Conservation (phyloP, 768 basidiomycete genomes). For the Mrakia gelida region DNA sequence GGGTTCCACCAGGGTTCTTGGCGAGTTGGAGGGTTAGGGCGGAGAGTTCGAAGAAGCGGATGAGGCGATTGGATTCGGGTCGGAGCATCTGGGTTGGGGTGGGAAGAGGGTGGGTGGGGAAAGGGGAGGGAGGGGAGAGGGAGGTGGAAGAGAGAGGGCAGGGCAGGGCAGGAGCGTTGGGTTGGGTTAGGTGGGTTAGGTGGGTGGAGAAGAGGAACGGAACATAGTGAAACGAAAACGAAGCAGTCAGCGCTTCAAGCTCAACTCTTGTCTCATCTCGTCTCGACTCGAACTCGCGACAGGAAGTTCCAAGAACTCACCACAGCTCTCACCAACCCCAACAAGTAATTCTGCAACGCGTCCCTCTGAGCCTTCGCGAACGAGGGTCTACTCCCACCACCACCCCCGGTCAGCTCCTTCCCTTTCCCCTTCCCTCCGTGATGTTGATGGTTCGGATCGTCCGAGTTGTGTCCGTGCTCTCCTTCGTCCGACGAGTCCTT, state of each 20-base stretch:
- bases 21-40: constrained; percentile 78
- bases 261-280: not conserved
- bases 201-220: too few species aligned
- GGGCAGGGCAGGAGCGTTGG: too few species aligned
- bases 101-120: not conserved
- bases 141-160: not conserved
- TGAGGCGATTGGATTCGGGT: constrained; percentile 80
- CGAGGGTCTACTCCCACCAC: constrained; percentile 56
- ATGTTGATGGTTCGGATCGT: not conserved
- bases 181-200: too few species aligned
- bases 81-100: constrained; percentile 74
- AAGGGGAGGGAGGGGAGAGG: not conserved
- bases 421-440: constrained; percentile 49
- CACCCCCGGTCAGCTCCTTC: constrained; percentile 52
- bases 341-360: constrained; percentile 78
- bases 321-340: constrained; percentile 80
- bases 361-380: constrained; percentile 79
- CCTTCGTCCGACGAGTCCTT: constrained; percentile 2
- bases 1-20: constrained; percentile 62
- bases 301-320: constrained; percentile 49
- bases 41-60: constrained; percentile 86
- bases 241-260: too few species aligned
- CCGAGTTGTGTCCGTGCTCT: constrained; percentile 48
- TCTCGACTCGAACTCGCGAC: not conserved
- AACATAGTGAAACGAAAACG: too few species aligned